Percentiles rank a stretch among this genome's conserved stretches.
Conservation (phyloP, 2,329 filamentous ascomycete species). For the Fusarium odoratissimum region DNA sequence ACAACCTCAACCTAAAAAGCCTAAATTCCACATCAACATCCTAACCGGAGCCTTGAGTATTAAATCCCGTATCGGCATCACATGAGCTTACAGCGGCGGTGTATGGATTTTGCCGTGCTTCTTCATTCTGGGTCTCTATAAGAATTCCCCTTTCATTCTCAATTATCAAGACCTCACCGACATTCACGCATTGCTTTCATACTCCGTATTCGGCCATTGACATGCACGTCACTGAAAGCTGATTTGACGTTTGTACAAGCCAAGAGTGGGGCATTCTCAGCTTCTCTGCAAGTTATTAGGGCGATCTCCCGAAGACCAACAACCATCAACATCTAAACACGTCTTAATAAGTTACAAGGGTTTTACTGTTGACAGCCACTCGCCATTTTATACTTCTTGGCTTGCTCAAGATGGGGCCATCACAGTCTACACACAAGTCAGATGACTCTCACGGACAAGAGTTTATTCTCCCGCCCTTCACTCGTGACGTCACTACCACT, state of each 20-base stretch:
- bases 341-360: not conserved
- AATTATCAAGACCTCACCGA: accelerated
- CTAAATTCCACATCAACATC: not conserved
- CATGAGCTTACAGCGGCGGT: constrained; percentile 6
- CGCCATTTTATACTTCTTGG: not conserved
- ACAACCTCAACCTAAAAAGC: not conserved
- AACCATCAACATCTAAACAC: constrained; percentile 1
- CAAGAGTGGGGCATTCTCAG: constrained; percentile 29
- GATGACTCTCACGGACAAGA: constrained; percentile 16
- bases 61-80: not conserved
- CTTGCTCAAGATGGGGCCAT: constrained; percentile 25
- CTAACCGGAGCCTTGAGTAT: not conserved
- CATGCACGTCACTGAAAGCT: constrained; percentile 31
- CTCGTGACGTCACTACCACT: constrained; percentile 63
- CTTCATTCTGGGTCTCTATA: not conserved
- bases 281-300: constrained; percentile 35
- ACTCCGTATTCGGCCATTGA: constrained; percentile 19
- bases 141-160: not conserved
- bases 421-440: constrained; percentile 10
- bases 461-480: constrained; percentile 40
- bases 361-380: not conserved
- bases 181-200: not conserved
- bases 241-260: constrained; percentile 35
- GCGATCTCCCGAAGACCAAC: constrained; percentile 26
- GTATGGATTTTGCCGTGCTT: not conserved